Evolutionary conservation across 139 green algal genomes (phyloP), one percentile per base, ranked within the genome.

Genomic region (Astrephomene gubernaculifera): DNA sequence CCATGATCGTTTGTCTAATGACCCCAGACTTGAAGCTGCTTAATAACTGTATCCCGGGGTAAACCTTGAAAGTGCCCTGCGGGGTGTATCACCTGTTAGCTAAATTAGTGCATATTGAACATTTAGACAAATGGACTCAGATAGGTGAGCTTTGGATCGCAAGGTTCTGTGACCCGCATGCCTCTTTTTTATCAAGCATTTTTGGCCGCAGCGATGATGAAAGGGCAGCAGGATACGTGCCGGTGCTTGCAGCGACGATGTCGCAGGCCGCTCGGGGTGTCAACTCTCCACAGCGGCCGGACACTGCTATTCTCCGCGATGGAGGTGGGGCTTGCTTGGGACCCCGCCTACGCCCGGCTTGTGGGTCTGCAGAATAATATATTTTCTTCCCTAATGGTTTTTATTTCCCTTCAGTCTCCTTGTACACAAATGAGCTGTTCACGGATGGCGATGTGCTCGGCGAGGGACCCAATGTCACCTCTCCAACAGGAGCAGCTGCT

Each of bases 391-490:
- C 4, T 21, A 53, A 31, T 73, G 52, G 27, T 79, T 79, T 2
- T 24, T 79, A 31, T n/a, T 29, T 41, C 1, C 19, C n/a, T 41
- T 8, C 61, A 72, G 79, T 86, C 12, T 86, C 79, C 25, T 35
- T 89, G 5, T 91, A 91, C 67, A 70, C 57, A 35, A 91, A 91
- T 36, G 88, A 91, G 57, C 65, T 91, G 25, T 91, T 88, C 60
- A 89, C 78, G 22, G 87, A 91, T 61, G 88, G 85, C 5, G 88
- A 89, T 64, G 76, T 89, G 54, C 64, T 90, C 1, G 74, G 63
- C 10, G 65, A 63, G 35, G 54, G 44, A 41, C 38, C 65, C 39
- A 38, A 2, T 22, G 57, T 49, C 25, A 45, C 38, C 3, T 60
- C 60, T 25, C 64, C 71, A 24, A 71, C 21, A 27, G 45, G 76